A percentile compares a stretch with the other conserved stretches of the same genome.
Evolutionary conservation across 1,139 yeast genomes (phyloP).

Genomic region (Pichia norvegensis): DNA sequence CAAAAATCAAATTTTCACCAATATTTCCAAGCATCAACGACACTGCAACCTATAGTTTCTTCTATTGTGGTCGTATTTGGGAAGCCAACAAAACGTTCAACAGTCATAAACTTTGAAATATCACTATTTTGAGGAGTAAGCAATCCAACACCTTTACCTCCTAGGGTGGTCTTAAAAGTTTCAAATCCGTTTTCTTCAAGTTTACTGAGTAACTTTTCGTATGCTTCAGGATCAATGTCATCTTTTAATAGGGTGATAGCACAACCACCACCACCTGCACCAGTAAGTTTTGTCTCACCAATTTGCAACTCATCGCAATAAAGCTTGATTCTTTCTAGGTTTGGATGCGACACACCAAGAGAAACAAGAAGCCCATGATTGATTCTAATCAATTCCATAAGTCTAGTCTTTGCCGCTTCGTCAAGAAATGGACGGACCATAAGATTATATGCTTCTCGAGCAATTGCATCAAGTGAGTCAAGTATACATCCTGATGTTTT

Average conservation of each 20-base stretch:
- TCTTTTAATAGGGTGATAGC: conserved; percentile 76
- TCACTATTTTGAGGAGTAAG: conserved; percentile 28
- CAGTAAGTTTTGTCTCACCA: conserved; percentile 91
- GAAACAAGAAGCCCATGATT: conserved; percentile 87
- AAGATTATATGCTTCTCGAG: conserved; percentile 59
- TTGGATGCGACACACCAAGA: conserved; percentile 88
- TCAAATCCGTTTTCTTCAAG: conserved; percentile 50
- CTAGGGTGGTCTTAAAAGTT: conserved; percentile 74
- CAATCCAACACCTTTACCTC: conserved; percentile 82
- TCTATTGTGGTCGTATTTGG: conserved; percentile 42
- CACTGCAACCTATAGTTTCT: conserved; percentile 36
- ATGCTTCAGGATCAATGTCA: conserved; percentile 30
- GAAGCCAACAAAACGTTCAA: conserved; percentile 34
- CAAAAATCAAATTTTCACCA: conserved; percentile 35
- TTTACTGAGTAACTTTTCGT: conserved; percentile 26
- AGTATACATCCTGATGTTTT: conserved; percentile 50
- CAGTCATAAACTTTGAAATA: conserved; percentile 23
- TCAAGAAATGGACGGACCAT: conserved; percentile 49
- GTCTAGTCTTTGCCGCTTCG: conserved; percentile 34
- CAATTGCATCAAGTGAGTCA: conserved; percentile 61
- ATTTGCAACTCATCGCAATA: conserved; percentile 52
- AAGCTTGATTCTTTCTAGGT: conserved; percentile 63
- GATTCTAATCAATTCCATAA: conserved; percentile 64
- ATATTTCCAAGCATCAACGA: conserved; percentile 45
- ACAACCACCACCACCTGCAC: conserved; percentile 99